These are phyloP conservation scores for Tolypocladium tundrense DNA, from an alignment of 2,329 filamentous ascomycete species.

Conservation along the genomic window DNA sequence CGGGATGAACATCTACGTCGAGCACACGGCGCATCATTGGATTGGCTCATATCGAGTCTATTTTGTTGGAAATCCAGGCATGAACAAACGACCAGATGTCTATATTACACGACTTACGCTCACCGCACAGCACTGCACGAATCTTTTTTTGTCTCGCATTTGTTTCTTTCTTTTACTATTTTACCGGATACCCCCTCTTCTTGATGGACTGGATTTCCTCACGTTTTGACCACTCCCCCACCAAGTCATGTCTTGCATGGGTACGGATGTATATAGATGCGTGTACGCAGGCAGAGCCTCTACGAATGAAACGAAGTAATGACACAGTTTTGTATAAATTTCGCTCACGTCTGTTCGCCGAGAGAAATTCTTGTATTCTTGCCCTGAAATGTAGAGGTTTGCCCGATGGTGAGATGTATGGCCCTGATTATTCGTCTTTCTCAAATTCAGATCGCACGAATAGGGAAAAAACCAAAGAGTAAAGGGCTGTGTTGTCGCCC, in stretches of 20 bases:
- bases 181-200: background rate
- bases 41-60: background rate
- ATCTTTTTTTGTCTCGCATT: too few species aligned
- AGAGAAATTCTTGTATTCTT: too few species aligned
- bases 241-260: background rate
- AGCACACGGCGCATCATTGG: background rate
- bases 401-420: too few species aligned
- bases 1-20: background rate
- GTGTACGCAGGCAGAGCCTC: background rate
- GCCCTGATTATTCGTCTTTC: background rate
- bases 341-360: background rate
- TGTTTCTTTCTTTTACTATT: background rate
- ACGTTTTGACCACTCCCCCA: background rate
- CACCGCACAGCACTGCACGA: background rate
- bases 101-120: background rate
- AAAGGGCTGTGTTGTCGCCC: background rate
- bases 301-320: background rate
- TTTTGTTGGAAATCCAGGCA: background rate
- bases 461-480: background rate
- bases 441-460: background rate
- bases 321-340: background rate
- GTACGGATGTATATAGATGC: background rate
- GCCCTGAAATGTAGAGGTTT: background rate
- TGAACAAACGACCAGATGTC: background rate
- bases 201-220: background rate